These are phyloP conservation scores for Scleroderma citrinum DNA, from an alignment of 768 basidiomycete genomes.

Conservation along the genomic window DNA sequence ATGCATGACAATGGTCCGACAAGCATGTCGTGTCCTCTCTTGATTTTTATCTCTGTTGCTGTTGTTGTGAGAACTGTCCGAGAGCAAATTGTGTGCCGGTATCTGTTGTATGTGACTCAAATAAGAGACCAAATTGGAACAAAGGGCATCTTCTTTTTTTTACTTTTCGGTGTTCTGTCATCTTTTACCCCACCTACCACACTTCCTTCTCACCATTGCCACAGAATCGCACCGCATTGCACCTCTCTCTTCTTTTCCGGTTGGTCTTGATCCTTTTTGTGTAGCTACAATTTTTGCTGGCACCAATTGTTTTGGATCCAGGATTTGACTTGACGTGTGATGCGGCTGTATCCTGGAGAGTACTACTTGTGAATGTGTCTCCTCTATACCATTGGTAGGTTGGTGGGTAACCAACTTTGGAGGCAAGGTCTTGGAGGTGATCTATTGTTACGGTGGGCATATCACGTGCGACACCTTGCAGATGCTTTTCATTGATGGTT, in stretches of 20 bases:
- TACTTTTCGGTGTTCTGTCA: no score
- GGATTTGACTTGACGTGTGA: neutral
- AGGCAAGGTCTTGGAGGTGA: no score
- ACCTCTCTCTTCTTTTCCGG: neutral
- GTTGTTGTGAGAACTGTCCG: slow-evolving; percentile 25
- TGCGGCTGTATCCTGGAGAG: no score
- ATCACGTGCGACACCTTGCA: no score
- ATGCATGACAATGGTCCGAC: slow-evolving; percentile 40
- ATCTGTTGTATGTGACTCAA: slow-evolving; percentile 25
- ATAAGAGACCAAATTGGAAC: slow-evolving; percentile 6
- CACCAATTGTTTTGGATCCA: slow-evolving; percentile 23
- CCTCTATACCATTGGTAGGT: no score
- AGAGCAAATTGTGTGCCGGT: slow-evolving; percentile 15
- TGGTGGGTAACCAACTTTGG: neutral
- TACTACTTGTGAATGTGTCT: no score
- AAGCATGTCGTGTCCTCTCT: neutral
- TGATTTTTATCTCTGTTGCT: slow-evolving; percentile 5
- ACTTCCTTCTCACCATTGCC: no score
- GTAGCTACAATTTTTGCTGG: slow-evolving; percentile 26
- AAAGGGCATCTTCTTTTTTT: neutral
- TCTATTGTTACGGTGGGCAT: no score
- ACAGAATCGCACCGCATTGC: neutral
- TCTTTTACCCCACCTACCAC: no score
- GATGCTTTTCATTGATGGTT: no score
- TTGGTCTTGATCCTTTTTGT: neutral